Percentiles rank a stretch among this genome's conserved stretches.
These are phyloP conservation scores for Odonthalia washingtoniensis DNA, from an alignment of 31 red algal genomes.

Conservation along the genomic window DNA sequence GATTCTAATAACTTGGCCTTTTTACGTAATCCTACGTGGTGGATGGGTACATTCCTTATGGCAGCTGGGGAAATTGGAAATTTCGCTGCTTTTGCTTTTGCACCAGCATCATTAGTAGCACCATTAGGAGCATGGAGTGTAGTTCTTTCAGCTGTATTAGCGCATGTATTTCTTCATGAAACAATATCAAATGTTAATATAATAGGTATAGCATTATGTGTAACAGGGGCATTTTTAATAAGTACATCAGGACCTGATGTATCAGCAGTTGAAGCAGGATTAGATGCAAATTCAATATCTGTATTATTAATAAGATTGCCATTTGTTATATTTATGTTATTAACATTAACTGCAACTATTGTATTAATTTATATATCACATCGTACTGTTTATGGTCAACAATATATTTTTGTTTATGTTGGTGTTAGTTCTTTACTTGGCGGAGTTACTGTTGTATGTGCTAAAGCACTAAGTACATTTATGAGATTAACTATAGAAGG, in stretches of 20 bases:
- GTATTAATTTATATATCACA: slow-evolving; percentile 64
- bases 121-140: slow-evolving; percentile 92
- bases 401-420: slow-evolving; percentile 79
- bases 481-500: slow-evolving; percentile 82
- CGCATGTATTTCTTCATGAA: too few species aligned
- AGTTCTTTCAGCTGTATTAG: slow-evolving; percentile 83
- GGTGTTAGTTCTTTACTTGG: slow-evolving; percentile 80
- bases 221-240: slow-evolving; percentile 82
- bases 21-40: slow-evolving; percentile 72
- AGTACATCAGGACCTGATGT: slow-evolving; percentile 74
- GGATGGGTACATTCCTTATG: slow-evolving; percentile 86
- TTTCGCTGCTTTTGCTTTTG: slow-evolving; percentile 93
- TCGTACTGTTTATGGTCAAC: slow-evolving; percentile 65
- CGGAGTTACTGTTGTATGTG: slow-evolving; percentile 81
- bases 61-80: slow-evolving; percentile 86
- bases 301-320: slow-evolving; percentile 60
- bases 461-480: slow-evolving; percentile 80
- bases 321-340: slow-evolving; percentile 74
- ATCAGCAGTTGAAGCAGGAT: slow-evolving; percentile 49
- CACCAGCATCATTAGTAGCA: slow-evolving; percentile 81
- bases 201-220: slow-evolving; percentile 80
- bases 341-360: slow-evolving; percentile 58
- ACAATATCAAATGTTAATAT: slow-evolving; percentile 60
- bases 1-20: slow-evolving; percentile 32
- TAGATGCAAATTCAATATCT: slow-evolving; percentile 66